Conservation (phyloP, 495 filamentous ascomycete genomes). For the Hyaloscypha hepaticicola region DNA sequence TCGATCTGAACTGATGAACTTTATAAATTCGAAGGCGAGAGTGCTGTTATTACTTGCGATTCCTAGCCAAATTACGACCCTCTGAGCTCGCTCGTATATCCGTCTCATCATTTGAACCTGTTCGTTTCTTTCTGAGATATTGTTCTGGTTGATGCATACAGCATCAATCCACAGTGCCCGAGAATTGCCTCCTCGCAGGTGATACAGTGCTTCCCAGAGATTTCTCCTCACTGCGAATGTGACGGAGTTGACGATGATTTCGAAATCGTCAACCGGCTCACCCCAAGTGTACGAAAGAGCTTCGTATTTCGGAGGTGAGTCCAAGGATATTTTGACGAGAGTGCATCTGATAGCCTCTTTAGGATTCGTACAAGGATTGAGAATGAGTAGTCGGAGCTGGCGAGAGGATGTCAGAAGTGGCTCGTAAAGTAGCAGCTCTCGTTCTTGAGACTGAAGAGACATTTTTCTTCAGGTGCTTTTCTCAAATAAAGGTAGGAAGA, state of each 20-base stretch:
- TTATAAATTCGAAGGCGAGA: neutral
- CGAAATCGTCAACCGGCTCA: neutral
- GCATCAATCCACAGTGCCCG: slow-evolving; percentile 1
- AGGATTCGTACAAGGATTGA: neutral
- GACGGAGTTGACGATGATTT: neutral
- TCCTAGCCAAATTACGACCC: slow-evolving; percentile 8
- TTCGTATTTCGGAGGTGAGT: neutral
- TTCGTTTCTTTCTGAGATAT: slow-evolving; percentile 5
- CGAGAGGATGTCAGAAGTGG: neutral
- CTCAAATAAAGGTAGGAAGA: no score
- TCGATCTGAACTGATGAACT: neutral
- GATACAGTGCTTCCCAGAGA: slow-evolving; percentile 1
- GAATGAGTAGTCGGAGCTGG: slow-evolving; percentile 1
- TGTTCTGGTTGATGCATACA: slow-evolving; percentile 11
- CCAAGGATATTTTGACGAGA: neutral
- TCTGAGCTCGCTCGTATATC: slow-evolving; percentile 4
- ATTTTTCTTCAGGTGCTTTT: neutral
- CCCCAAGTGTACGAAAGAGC: slow-evolving; percentile 7
- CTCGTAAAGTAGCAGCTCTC: neutral
- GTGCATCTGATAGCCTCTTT: neutral
- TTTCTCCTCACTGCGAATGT: neutral
- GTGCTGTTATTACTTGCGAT: neutral
- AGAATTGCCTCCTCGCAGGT: neutral
- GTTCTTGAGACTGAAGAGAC: neutral
- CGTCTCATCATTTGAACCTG: slow-evolving; percentile 6